These are phyloP conservation scores for Fusarium sp. DNA, from an alignment of 2,329 filamentous ascomycete genomes.

Conservation along the genomic window DNA sequence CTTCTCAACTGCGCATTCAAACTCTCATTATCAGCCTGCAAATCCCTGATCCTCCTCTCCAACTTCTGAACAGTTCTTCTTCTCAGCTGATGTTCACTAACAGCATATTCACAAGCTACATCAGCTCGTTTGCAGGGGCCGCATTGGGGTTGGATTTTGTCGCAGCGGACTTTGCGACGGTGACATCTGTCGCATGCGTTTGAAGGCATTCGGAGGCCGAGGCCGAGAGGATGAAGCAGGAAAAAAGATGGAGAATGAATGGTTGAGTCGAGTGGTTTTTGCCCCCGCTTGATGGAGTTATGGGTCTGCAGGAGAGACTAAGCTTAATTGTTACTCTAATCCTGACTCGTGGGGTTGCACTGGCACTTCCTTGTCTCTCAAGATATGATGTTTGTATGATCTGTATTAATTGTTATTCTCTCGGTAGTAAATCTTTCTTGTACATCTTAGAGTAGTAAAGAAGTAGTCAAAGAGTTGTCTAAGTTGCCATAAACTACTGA, in stretches of 20 bases:
- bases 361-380: no score
- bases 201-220: conserved; percentile 38
- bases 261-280: neutral
- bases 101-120: conserved; percentile 50
- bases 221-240: conserved; percentile 17
- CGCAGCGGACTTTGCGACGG: conserved; percentile 55
- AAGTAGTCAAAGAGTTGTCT: neutral
- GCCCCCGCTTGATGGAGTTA: conserved; percentile 29
- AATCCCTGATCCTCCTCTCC: conserved; percentile 49
- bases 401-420: neutral
- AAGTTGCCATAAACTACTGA: rapidly evolving
- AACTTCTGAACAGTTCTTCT: conserved; percentile 51
- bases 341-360: conserved; percentile 26
- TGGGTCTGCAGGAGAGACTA: conserved; percentile 14
- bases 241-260: neutral
- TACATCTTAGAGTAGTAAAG: neutral
- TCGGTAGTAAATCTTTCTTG: neutral
- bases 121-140: conserved; percentile 51
- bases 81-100: conserved; percentile 46
- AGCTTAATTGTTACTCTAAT: conserved; percentile 32
- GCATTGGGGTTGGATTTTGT: conserved; percentile 53
- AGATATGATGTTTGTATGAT: neutral
- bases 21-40: conserved; percentile 47
- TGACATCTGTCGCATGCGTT: conserved; percentile 56
- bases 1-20: conserved; percentile 21